Evolutionary conservation across 371 early-diverging fungal species (phyloP).

Genomic region (Spraguea lophii): DNA sequence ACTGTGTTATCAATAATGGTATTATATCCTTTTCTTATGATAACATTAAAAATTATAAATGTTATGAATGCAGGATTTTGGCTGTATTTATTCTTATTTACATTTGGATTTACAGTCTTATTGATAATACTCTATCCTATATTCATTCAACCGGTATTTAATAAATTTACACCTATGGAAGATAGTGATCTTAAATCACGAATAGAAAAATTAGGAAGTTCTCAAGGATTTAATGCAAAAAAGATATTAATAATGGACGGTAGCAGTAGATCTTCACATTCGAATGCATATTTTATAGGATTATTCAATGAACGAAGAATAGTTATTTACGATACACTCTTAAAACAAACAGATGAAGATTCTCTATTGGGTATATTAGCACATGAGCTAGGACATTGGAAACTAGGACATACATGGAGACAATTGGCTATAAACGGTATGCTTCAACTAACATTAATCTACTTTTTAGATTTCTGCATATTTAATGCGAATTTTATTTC

Average conservation of each 20-base stretch:
- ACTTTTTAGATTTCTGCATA: constrained; percentile 5
- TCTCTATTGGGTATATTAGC: constrained; percentile 65
- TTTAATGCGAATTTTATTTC: background rate
- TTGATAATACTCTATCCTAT: constrained; percentile 73
- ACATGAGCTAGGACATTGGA: constrained; percentile 93
- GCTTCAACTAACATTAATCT: constrained; percentile 44
- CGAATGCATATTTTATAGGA: constrained; percentile 71
- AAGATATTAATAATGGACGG: constrained; percentile 85
- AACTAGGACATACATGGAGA: constrained; percentile 59
- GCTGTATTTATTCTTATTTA: constrained; percentile 63
- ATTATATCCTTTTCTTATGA: constrained; percentile 46
- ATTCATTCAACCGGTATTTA: constrained; percentile 82
- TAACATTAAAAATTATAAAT: constrained; percentile 54
- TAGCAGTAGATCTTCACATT: constrained; percentile 68
- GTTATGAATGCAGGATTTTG: constrained; percentile 62
- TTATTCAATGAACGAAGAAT: constrained; percentile 75
- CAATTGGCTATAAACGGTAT: constrained; percentile 54
- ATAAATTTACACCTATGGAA: constrained; percentile 68
- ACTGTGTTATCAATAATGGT: constrained; percentile 4
- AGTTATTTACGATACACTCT: constrained; percentile 76
- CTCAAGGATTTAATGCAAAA: constrained; percentile 68
- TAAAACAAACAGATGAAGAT: constrained; percentile 54
- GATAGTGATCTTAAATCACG: constrained; percentile 60
- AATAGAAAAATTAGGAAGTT: constrained; percentile 62
- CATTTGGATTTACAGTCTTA: constrained; percentile 66